phyloP scores from a whole-genome alignment of 78 protist genomes.

The Ministeria vibrans region DNA sequence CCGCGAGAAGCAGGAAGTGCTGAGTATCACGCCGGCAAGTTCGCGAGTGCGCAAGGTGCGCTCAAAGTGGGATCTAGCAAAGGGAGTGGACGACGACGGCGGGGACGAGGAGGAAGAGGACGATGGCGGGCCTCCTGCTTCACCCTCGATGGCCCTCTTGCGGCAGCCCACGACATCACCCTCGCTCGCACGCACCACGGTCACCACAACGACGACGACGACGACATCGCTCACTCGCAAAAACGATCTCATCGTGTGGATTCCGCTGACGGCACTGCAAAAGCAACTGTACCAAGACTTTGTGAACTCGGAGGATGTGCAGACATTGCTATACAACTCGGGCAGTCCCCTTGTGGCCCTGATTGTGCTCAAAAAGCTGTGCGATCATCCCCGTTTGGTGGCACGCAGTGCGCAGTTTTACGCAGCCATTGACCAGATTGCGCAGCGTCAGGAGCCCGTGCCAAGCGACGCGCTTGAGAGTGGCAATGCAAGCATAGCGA shows the following conservation, averaged over 20 bases:
- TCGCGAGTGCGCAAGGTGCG: background rate
- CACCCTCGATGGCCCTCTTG: background rate
- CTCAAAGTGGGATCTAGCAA: background rate
- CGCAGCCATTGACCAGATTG: too few species aligned
- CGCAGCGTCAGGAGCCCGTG: too few species aligned
- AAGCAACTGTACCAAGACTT: constrained; percentile 34
- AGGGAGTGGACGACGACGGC: background rate
- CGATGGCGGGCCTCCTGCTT: background rate
- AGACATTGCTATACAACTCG: constrained; percentile 26
- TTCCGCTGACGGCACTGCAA: constrained; percentile 42
- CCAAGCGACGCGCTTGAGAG: too few species aligned
- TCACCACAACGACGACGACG: background rate
- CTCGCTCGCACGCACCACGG: background rate
- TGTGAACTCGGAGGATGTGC: constrained; percentile 24
- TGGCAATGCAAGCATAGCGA: too few species aligned
- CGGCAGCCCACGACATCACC: background rate
- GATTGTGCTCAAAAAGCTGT: constrained; percentile 60
- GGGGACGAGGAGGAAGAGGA: background rate
- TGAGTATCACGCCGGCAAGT: background rate
- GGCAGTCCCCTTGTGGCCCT: constrained; percentile 49
- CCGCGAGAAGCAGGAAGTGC: constrained; percentile 54
- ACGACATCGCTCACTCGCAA: constrained; percentile 5
- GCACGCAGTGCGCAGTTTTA: too few species aligned
- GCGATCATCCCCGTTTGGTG: constrained; percentile 13
- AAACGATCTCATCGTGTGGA: constrained; percentile 66